Evolutionary conservation across 1,139 yeast genomes (phyloP), one percentile per base, ranked within the genome.

Genomic region (Suhomyces bolitotheri): DNA sequence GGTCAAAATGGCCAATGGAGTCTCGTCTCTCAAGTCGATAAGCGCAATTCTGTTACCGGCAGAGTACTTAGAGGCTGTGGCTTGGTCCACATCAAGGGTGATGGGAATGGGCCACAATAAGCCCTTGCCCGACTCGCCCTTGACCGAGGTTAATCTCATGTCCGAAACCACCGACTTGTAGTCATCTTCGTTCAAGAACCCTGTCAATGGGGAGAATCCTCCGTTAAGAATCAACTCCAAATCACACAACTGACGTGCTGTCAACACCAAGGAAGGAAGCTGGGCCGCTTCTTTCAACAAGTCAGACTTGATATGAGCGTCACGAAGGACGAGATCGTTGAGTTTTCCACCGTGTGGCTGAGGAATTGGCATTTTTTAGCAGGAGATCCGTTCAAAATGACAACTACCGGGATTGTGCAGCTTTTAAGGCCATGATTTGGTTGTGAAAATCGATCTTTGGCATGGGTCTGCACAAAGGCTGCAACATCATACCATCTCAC

Each of bases 71-170:
- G 66, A 52, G 29, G 90, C 80, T 39, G 72, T 71, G 27, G 66
- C 66, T 50, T 72, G 65, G 40, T 76, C 61, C 12, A 89, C 87
- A 58, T 90, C 97, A 44, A 90, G 73, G 39, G 88, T 89, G 60
- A 90, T 90, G 39, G 97, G 97, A 53, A 90, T 89, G 16, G 97
- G 80, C 92, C 96, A 90, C 47, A 90, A 72, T 38, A 82, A 70
- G 15, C 97, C 97, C 49, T 67, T 63, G 20, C 73, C 73, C 6
- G 39, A 31, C 25, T 50, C 47, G 34, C 60, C 60, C 31, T 51
- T 61, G 22, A 60, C 64, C 33, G 80, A 74, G 9, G 83, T 62
- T 37, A 90, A 73, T 53, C 96, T 77, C 68, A 88, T 71, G 43
- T 84, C 76, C 39, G 79, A 71, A 29, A 90, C 95, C 22, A 90